Evolutionary conservation across 192 early-diverging fungal species (phyloP), one percentile per base, ranked within the genome.

Genomic region (Funneliformis geosporum): DNA sequence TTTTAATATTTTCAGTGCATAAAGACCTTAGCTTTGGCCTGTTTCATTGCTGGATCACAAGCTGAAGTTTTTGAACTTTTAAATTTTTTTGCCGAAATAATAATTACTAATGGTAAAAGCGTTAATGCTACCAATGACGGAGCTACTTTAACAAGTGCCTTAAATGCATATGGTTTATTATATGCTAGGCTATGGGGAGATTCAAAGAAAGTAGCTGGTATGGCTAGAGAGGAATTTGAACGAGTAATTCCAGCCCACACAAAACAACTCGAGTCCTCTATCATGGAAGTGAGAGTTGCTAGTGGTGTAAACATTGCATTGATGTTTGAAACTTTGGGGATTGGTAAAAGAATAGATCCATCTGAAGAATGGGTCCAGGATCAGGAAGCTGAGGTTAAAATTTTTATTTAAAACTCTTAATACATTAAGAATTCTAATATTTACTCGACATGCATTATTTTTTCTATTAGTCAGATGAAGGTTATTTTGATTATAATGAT

Each of bases 291-390:
- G 14, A 86, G 93, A 8, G 85, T 93, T 14, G 90, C 92, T 14
- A 84, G 90, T 3, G 93, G 90, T 42, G 92, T 93, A 84, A 91
- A 93, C 80, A 90, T 93, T 83, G 93, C 92, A 0, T 80, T 93
- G 60, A 87, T 93, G 83, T 87, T 93, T 70, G 89, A 91, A 78
- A 87, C 87, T 38, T 67, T 91, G 16, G 66, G 83, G 50, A 72
- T 85, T 8, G 81, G 82, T 28, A 77, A 82, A 61, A 72, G 77
- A 8, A 75, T 76, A 47, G 46, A 76, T 3, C 68, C 83, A 25
- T 76, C 78, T 10, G 80, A 78, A 9, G 81, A 82, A 7, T 81
- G 80, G 67, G 69, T 18, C n/a, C 79, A 86, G 21, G 39, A 10
- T 4, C 46, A 23, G 12, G 84, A 85, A 21, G 10, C 43, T n/a